Conservation (phyloP, 345 rosid species). For the Bruguiera gymnorhiza region DNA sequence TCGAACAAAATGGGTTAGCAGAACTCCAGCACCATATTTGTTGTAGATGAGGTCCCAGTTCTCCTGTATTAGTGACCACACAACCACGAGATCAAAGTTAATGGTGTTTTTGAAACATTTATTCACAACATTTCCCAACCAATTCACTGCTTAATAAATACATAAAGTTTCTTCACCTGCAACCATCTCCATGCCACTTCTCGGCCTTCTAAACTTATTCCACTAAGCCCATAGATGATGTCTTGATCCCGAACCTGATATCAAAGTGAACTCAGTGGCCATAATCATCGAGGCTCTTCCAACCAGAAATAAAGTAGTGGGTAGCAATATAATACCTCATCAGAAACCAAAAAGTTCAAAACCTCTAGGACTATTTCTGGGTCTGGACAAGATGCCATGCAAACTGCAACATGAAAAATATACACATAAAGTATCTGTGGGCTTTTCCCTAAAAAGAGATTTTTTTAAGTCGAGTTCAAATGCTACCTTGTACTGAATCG, state of each 20-base stretch:
- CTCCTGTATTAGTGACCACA: constrained; percentile 30
- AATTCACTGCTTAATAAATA: background rate
- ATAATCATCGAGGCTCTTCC: background rate
- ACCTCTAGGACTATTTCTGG: constrained; percentile 27
- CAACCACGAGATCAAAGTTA: background rate
- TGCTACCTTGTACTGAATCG: constrained; percentile 31
- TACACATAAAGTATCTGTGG: background rate
- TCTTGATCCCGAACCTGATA: constrained; percentile 37
- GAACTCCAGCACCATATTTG: constrained; percentile 34
- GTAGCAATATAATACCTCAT: constrained; percentile 23
- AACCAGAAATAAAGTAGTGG: background rate
- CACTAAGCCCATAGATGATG: constrained; percentile 20
- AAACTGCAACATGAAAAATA: constrained; percentile 19
- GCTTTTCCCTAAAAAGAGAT: background rate
- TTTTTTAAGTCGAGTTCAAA: constrained; percentile 1
- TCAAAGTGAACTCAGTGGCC: background rate
- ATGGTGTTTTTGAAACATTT: too few relatives aligned
- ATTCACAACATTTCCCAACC: background rate
- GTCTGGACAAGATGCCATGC: constrained; percentile 34
- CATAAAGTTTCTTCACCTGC: constrained; percentile 13
- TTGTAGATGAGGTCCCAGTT: constrained; percentile 37
- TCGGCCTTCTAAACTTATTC: constrained; percentile 35
- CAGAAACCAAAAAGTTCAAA: constrained; percentile 34
- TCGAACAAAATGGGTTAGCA: constrained; percentile 24
- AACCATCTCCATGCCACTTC: constrained; percentile 41